Evolutionary conservation across 1,284 basidiomycete species (phyloP), one percentile per base, ranked within the genome.

Genomic region (Cutaneotrichosporon cavernicola): DNA sequence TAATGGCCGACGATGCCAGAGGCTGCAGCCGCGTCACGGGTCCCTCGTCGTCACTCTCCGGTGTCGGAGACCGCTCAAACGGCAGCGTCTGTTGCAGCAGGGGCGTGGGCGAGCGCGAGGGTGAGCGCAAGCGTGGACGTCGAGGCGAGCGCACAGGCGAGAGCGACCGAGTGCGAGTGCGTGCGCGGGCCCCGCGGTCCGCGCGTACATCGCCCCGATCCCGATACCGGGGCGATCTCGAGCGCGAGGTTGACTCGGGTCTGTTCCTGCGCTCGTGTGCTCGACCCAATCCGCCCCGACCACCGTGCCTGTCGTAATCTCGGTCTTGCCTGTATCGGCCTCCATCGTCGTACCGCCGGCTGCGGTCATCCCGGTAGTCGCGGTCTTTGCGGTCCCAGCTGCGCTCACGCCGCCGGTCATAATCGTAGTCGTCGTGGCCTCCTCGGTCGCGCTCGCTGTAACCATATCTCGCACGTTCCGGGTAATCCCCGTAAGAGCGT

Each of bases 1-100:
- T 88, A 43, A 94, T 72, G 7, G 86, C 85, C 22, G 90, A 92
- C 16, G 90, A 89, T 34, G 83, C 84, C 10, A 95, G 85, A 18
- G 88, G 87, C 66, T 73, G 68, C 0, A 80, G 70, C 26, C 71
- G 74, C 0, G 70, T 70, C 5, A 68, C 65, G 1, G 65, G 68
- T 6, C 63, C 75, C 63, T 81, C 79, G 43, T 81, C 80, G 47
- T 76, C 76, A 7, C 60, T 62, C 26, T 72, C 67, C 32, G 69
- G 68, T 4, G 74, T 68, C 18, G 72, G 72, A 2, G 73, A 72
- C 30, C 65, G 67, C 43, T 68, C 68, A 63, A 70, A 58, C 57
- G 65, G 62, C 21, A 65, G n/a, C 4, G 56, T 34, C 32, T 62
- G 60, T 38, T 64, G 56, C 30, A 64, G 58, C 7, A 65, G 49